phyloP scores from a whole-genome alignment of 2,329 filamentous ascomycete genomes.

The Trichoderma pleuroti region DNA sequence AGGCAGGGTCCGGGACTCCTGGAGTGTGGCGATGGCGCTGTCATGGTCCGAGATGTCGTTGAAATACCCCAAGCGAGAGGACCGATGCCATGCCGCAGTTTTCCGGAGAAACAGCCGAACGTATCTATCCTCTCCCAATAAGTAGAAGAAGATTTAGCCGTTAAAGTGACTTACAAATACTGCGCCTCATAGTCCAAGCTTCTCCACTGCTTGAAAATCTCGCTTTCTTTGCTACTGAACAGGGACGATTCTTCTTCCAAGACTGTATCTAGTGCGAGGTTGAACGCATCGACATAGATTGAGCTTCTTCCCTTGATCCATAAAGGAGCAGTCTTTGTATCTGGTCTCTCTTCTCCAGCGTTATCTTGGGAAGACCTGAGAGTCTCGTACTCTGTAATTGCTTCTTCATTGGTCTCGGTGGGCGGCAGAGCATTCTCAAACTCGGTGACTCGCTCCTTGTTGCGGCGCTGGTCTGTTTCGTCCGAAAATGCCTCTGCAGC shows the following conservation, averaged over 20 bases:
- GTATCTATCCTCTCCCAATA: constrained; percentile 54
- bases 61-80: constrained; percentile 73
- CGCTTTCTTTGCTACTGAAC: constrained; percentile 74
- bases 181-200: constrained; percentile 77
- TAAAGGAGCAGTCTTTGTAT: constrained; percentile 37
- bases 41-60: constrained; percentile 75
- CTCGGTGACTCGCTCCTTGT: constrained; percentile 26
- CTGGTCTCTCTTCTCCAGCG: constrained; percentile 35
- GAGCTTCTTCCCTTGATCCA: constrained; percentile 80
- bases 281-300: constrained; percentile 97
- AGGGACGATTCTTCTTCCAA: constrained; percentile 83
- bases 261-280: constrained; percentile 84
- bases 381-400: constrained; percentile 75
- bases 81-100: constrained; percentile 84
- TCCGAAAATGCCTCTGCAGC: not conserved
- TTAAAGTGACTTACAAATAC: constrained; percentile 64
- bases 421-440: constrained; percentile 60
- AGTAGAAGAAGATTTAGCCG: not conserved
- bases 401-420: constrained; percentile 63
- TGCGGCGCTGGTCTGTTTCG: not conserved
- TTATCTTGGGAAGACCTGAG: constrained; percentile 55
- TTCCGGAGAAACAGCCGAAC: constrained; percentile 92
- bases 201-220: constrained; percentile 74
- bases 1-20: constrained; percentile 56
- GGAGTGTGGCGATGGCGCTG: constrained; percentile 61